These are phyloP conservation scores for Exophiala sideris DNA, from an alignment of 2,329 filamentous ascomycete species.

Conservation along the genomic window DNA sequence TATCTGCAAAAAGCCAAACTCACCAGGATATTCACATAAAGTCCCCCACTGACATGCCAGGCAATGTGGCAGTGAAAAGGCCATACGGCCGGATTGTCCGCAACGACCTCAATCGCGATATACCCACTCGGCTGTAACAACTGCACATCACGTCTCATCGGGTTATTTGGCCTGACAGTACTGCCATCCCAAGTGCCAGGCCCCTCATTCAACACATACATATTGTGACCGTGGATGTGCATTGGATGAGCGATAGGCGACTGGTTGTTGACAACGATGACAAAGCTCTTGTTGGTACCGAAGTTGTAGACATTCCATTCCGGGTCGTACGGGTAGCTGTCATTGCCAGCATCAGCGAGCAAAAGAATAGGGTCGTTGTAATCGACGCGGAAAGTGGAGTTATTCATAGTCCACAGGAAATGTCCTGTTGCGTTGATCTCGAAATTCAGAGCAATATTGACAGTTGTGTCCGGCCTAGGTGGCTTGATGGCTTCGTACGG, in stretches of 20 bases:
- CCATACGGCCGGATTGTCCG: constrained; percentile 44
- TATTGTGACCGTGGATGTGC: constrained; percentile 34
- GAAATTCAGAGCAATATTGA: constrained; percentile 28
- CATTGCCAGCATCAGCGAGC: constrained; percentile 12
- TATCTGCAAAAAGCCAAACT: neutral
- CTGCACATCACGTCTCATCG: constrained; percentile 39
- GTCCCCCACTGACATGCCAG: constrained; percentile 9
- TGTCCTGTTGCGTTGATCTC: constrained; percentile 27
- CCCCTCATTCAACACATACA: constrained; percentile 24
- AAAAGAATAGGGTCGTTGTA: constrained; percentile 19
- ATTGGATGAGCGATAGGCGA: constrained; percentile 36
- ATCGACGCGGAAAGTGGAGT: constrained; percentile 33
- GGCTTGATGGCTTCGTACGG: constrained; percentile 27
- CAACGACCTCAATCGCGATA: constrained; percentile 39
- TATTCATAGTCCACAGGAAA: constrained; percentile 31
- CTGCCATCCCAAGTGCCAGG: constrained; percentile 21
- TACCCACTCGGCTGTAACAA: constrained; percentile 33
- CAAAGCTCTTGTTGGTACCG: constrained; percentile 17
- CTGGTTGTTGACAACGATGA: constrained; percentile 21
- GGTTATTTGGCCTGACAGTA: constrained; percentile 31
- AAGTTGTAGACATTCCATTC: constrained; percentile 22
- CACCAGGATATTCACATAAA: constrained; percentile 26
- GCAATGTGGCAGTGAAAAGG: constrained; percentile 42
- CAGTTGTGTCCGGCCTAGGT: constrained; percentile 22
- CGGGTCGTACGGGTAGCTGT: constrained; percentile 6